These are phyloP conservation scores for Eucalyptus curtisii DNA, from an alignment of 345 rosid genomes.

Conservation along the genomic window DNA sequence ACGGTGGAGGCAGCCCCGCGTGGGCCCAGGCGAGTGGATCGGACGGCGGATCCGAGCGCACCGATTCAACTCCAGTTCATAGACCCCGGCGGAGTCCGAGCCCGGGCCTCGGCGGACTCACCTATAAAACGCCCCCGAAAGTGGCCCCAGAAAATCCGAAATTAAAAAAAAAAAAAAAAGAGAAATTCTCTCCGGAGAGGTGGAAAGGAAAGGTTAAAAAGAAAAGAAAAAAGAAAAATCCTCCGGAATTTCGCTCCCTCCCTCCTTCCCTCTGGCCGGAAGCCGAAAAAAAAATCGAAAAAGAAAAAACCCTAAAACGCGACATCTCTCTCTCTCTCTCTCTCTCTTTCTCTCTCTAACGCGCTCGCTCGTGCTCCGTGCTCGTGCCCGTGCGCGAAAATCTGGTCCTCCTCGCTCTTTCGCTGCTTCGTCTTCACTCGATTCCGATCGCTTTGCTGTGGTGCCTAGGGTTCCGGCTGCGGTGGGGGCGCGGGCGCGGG, in stretches of 20 bases:
- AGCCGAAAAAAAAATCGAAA: not conserved
- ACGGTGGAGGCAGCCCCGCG: not conserved
- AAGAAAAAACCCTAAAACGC: not conserved
- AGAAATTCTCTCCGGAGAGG: not conserved
- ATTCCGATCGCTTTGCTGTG: not conserved
- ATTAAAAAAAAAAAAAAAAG: not conserved
- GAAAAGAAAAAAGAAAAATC: not conserved
- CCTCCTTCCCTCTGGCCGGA: no score
- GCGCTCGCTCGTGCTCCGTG: not conserved
- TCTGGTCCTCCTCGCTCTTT: not conserved
- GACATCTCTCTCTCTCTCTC: not conserved
- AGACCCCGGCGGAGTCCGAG: constrained; percentile 23
- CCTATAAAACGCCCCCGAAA: not conserved
- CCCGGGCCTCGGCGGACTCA: constrained; percentile 10
- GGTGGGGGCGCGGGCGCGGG: not conserved
- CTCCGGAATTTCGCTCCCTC: not conserved
- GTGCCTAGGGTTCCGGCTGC: not conserved
- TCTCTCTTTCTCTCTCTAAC: not conserved
- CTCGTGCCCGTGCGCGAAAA: not conserved
- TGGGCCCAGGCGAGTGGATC: not conserved
- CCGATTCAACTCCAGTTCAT: constrained; percentile 11
- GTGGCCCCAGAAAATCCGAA: not conserved
- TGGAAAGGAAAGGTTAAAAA: not conserved
- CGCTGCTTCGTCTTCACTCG: not conserved
- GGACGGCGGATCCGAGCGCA: constrained; percentile 16